Evolutionary conservation across 768 basidiomycete species (phyloP).

Genomic region (Candolleomyces aberdarensis): DNA sequence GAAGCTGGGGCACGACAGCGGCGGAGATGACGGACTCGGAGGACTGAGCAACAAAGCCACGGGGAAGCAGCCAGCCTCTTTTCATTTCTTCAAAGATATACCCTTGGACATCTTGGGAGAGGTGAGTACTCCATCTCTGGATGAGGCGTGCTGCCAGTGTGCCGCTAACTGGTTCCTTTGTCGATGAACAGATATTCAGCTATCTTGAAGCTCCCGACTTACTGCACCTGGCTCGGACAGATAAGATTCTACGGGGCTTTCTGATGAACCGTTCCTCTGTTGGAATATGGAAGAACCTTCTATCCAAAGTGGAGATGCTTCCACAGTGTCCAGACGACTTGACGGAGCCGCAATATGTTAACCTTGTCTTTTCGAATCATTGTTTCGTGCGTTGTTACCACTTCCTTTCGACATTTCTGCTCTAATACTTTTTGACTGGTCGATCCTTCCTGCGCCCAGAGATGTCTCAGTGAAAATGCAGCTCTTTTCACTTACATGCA

Average conservation of each 20-base stretch:
- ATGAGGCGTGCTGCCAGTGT: too few relatives aligned
- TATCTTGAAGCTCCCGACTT: slow-evolving; percentile 33
- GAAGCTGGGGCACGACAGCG: too few relatives aligned
- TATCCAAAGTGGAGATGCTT: slow-evolving; percentile 21
- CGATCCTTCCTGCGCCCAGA: background rate
- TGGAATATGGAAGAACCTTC: slow-evolving; percentile 21
- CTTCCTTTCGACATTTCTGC: background rate
- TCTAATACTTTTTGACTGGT: too few relatives aligned
- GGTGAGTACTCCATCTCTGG: too few relatives aligned
- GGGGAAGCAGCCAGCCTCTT: too few relatives aligned
- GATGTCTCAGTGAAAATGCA: background rate
- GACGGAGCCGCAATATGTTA: slow-evolving; percentile 25
- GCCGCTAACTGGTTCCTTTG: too few relatives aligned
- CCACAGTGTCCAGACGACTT: slow-evolving; percentile 22
- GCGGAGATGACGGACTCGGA: too few relatives aligned
- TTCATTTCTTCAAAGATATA: too few relatives aligned
- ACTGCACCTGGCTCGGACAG: slow-evolving; percentile 35
- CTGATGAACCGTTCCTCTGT: slow-evolving; percentile 21
- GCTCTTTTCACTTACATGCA: background rate
- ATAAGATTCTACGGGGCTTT: slow-evolving; percentile 29
- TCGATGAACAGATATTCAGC: slow-evolving; percentile 29
- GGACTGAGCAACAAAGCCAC: too few relatives aligned
- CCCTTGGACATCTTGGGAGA: too few relatives aligned
- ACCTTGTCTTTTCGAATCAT: slow-evolving; percentile 19
- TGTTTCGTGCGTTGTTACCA: slow-evolving; percentile 20